Evolutionary conservation across 2,329 filamentous ascomycete species (phyloP), one percentile per base, ranked within the genome.

Genomic region (Pseudogymnoascus pannorum): DNA sequence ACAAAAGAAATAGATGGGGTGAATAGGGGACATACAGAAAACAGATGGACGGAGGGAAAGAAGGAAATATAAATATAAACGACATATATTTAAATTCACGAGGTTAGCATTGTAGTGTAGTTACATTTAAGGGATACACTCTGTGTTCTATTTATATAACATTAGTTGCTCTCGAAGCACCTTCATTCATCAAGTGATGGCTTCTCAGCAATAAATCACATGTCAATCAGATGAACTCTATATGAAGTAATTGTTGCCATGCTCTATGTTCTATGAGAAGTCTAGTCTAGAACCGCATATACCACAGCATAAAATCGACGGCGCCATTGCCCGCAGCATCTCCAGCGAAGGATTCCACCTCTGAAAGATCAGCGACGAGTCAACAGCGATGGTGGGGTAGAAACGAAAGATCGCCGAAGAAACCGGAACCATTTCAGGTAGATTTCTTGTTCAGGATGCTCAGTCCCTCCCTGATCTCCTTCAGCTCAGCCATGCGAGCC

Each of bases 391-490:
- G 14, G 24, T n/a, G 44, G 4, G 3, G 48, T 33, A 54, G 48
- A 54, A 54, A 54, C 16, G 48, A 31, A 33, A 31, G 16, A 54
- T 54, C 48, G 48, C 9, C 33, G 9, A 33, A 5, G n/a, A 54
- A 54, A 54, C 4, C 24, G 4, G 26, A 11, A 2, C 48, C 48
- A 54, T 54, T 54, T 54, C 48, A 54, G 26, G 48, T 33, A 54
- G 48, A 31, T 31, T 54, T 54, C 48, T 54, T 54, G 48, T 54
- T 54, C 48, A 54, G 20, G n/a, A 54, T 54, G 26, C 48, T 54
- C 16, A 54, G 48, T 20, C 48, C 26, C 48, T 54, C 48, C 24
- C 48, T 54, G 5, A 54, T 54, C 26, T 54, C 48, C 48, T 54
- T 54, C n/a, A 54, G 48, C 5, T 54, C 48, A 5, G 26, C 48